A percentile compares a stretch with the other conserved stretches of the same genome.
Conservation (phyloP, 1,139 yeast species). For the Pichia sp. region DNA sequence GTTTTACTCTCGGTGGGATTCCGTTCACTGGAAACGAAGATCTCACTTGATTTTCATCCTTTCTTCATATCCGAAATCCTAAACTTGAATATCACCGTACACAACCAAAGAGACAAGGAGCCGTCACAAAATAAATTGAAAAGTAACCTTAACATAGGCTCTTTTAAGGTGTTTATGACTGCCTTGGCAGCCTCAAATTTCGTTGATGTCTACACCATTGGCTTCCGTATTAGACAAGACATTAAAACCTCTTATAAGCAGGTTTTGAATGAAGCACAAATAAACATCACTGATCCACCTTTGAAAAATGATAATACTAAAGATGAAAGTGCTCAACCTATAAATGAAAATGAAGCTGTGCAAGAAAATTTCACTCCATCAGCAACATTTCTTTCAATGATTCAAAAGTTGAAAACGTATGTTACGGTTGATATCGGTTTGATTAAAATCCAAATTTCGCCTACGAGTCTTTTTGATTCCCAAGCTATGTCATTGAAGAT, state of each 20-base stretch:
- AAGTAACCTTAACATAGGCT: slow-evolving; percentile 46
- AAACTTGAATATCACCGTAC: slow-evolving; percentile 46
- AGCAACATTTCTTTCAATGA: slow-evolving; percentile 19
- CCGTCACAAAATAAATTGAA: slow-evolving; percentile 48
- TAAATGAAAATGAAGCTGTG: neutral
- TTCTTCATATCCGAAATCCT: slow-evolving; percentile 57
- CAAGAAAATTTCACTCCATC: slow-evolving; percentile 18
- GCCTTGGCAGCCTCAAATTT: slow-evolving; percentile 81
- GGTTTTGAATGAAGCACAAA: slow-evolving; percentile 49
- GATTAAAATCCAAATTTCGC: slow-evolving; percentile 58
- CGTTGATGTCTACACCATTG: slow-evolving; percentile 66
- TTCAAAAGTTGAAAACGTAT: slow-evolving; percentile 42
- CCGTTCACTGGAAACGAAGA: slow-evolving; percentile 45
- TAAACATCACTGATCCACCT: neutral
- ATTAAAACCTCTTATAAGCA: slow-evolving; percentile 66
- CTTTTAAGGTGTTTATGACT: slow-evolving; percentile 59
- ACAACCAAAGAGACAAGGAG: slow-evolving; percentile 51
- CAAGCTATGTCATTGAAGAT: slow-evolving; percentile 62
- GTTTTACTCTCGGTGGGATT: slow-evolving; percentile 56
- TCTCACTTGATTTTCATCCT: slow-evolving; percentile 78
- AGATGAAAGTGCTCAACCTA: neutral
- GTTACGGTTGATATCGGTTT: slow-evolving; percentile 52
- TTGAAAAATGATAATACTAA: neutral
- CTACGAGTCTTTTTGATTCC: slow-evolving; percentile 66
- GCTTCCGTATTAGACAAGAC: slow-evolving; percentile 66